A percentile compares a stretch with the other conserved stretches of the same genome.
Conservation (phyloP, 83 land plant species). For the Picea abies region DNA sequence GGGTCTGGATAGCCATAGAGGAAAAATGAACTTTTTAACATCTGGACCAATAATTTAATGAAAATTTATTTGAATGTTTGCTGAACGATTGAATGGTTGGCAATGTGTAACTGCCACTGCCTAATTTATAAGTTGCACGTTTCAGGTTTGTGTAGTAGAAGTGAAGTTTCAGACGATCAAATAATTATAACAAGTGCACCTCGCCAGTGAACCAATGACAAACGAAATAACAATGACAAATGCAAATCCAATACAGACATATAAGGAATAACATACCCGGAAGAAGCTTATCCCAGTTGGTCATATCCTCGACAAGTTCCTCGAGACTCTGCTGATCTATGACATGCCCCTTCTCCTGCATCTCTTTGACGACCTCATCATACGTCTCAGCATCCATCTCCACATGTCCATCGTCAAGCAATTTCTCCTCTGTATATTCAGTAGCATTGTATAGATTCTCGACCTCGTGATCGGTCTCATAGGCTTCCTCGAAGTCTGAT, state of each 20-base stretch:
- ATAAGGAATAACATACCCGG: constrained; percentile 38
- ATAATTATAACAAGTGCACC: not conserved
- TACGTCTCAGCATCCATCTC: constrained; percentile 55
- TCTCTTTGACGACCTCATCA: constrained; percentile 53
- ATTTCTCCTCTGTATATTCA: constrained; percentile 26
- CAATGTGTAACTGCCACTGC: no score
- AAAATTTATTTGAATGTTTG: no score
- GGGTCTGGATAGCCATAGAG: no score
- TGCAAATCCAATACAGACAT: not conserved
- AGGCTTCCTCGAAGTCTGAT: constrained; percentile 41
- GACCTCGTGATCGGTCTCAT: constrained; percentile 49
- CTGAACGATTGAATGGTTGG: no score
- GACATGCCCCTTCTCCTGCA: constrained; percentile 28
- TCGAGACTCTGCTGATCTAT: constrained; percentile 40
- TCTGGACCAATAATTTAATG: no score
- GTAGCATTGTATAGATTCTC: constrained; percentile 43
- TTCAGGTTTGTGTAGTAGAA: no score
- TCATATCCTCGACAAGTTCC: constrained; percentile 53
- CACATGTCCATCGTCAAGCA: constrained; percentile 27
- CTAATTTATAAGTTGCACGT: no score
- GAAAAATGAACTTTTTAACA: no score
- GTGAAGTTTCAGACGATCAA: no score
- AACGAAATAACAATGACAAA: not conserved
- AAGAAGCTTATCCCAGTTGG: constrained; percentile 62
- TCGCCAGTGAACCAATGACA: not conserved